Evolutionary conservation across 1,284 basidiomycete genomes (phyloP), one percentile per base, ranked within the genome.

Genomic region (Leccinum subrobustum): DNA sequence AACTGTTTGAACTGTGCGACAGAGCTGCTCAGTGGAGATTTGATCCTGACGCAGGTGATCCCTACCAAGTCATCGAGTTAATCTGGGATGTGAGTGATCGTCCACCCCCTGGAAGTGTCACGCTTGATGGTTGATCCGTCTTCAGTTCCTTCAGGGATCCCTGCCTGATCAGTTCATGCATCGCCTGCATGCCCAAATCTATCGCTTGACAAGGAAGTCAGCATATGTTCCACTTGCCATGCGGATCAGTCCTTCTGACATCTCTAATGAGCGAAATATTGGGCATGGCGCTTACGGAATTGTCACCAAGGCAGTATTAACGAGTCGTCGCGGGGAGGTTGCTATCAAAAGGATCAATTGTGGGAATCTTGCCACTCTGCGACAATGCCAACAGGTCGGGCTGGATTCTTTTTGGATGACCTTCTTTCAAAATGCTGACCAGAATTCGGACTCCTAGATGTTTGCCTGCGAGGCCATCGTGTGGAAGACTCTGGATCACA

Each of bases 401-500:
- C 18, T 47, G 5, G 48, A 18, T n/a, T 44, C 18, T 18, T 53
- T 44, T 59, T n/a, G 3, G 27, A 33, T 31, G 25, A 6, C 25
- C 39, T 14, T 23, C 12, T 33, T 58, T n/a, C 18, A 29, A 25
- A 27, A 25, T 42, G 47, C 52, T 39, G 25, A 25, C 59, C 56
- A 14, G 69, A 9, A 52, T 59, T 2, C n/a, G 2, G 16, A 25
- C 27, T 48, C n/a, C 39, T 27, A 68, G 73, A 54, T 61, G 57
- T 72, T 74, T 16, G 57, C 67, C n/a, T 56, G 71, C 18, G 70
- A 75, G 42, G 70, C 71, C 16, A 72, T 73, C 35, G 54, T 73
- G n/a, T 72, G 71, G 70, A 52, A 47, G 42, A 72, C 70, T 14
- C 48, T 72, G 9, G 33, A 25, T 52, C 73, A 71, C 59, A 48